These are phyloP conservation scores for Trametes meyenii DNA, from an alignment of 768 basidiomycete genomes.

Conservation along the genomic window DNA sequence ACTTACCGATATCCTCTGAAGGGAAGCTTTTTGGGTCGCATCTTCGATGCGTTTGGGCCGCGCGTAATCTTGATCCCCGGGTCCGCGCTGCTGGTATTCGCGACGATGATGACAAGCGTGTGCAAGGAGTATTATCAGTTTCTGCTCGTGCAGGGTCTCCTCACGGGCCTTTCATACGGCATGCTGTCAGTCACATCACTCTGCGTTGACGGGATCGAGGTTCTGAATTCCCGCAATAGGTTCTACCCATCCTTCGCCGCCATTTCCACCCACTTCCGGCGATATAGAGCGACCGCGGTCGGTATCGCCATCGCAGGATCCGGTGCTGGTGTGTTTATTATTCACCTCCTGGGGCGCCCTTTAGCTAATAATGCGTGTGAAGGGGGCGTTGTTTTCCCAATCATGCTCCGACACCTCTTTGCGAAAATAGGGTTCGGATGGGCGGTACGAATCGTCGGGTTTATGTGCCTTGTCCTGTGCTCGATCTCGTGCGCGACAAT, in stretches of 20 bases:
- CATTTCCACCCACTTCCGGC: constrained; percentile 65
- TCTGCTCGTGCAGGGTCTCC: constrained; percentile 60
- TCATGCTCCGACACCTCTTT: constrained; percentile 65
- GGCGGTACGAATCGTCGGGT: constrained; percentile 59
- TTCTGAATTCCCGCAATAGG: constrained; percentile 38
- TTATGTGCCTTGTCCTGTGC: constrained; percentile 53
- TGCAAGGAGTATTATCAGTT: constrained; percentile 61
- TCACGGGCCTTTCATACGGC: constrained; percentile 67
- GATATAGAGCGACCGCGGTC: constrained; percentile 69
- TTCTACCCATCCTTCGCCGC: constrained; percentile 73
- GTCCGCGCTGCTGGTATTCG: constrained; percentile 48
- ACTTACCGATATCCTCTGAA: constrained; percentile 30
- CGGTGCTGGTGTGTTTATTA: constrained; percentile 11
- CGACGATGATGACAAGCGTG: constrained; percentile 64
- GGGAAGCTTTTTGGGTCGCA: constrained; percentile 63
- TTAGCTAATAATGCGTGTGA: constrained; percentile 22
- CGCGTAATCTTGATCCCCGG: constrained; percentile 54
- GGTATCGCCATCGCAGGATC: constrained; percentile 46
- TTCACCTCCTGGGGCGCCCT: not conserved
- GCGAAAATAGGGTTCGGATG: constrained; percentile 59
- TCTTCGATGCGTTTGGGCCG: constrained; percentile 66
- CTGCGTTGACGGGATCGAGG: not conserved
- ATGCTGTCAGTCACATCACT: constrained; percentile 50
- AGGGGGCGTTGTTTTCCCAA: constrained; percentile 72
- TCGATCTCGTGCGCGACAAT: constrained; percentile 50